Evolutionary conservation across 108 stramenopile genomes (phyloP).

Genomic region (Poteriospumella lacustris): DNA sequence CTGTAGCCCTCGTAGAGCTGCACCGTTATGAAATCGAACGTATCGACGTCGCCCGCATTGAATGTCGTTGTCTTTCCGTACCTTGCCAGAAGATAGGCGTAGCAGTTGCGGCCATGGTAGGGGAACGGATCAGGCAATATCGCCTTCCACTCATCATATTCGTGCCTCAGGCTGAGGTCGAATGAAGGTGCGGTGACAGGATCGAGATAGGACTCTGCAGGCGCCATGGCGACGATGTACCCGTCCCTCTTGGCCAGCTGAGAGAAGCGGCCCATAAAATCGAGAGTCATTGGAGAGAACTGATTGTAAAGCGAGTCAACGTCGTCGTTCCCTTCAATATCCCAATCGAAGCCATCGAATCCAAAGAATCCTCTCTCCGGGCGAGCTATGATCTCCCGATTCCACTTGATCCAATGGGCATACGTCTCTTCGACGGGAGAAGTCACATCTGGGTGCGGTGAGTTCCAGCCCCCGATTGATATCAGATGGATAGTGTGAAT

Average conservation of each 20-base stretch:
- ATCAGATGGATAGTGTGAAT: constrained; percentile 14
- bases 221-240: constrained; percentile 26
- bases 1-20: constrained; percentile 22
- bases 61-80: neutral
- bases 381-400: neutral
- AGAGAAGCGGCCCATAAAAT: constrained; percentile 25
- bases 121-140: neutral
- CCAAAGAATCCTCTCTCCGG: neutral
- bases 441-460: constrained; percentile 24
- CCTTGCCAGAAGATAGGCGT: constrained; percentile 11
- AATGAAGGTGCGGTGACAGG: neutral
- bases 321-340: constrained; percentile 25
- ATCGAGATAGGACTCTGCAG: constrained; percentile 26
- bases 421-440: neutral
- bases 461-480: constrained; percentile 28
- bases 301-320: neutral
- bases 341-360: constrained; percentile 27
- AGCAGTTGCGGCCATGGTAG: constrained; percentile 20
- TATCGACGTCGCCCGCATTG: neutral
- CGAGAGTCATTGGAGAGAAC: neutral
- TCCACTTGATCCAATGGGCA: constrained; percentile 11
- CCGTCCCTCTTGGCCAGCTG: constrained; percentile 10
- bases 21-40: constrained; percentile 25
- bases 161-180: constrained; percentile 10
- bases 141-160: constrained; percentile 18